Conservation (phyloP, 768 basidiomycete species). For the Macrolepiota fuliginosa region DNA sequence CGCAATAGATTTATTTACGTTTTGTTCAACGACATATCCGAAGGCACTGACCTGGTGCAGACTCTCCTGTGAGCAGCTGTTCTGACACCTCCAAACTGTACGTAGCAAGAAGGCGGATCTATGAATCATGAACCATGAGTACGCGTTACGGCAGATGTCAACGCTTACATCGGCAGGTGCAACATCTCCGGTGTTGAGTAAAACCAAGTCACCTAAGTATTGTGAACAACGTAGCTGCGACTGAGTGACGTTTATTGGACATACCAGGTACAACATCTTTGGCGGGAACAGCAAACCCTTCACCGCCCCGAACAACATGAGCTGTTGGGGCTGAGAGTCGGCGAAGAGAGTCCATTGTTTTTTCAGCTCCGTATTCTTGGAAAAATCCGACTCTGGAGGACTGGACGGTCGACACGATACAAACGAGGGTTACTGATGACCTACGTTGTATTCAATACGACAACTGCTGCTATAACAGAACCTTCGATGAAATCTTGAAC, state of each 20-base stretch:
- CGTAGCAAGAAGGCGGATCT: conserved; percentile 41
- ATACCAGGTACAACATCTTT: conserved; percentile 39
- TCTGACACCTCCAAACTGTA: conserved; percentile 50
- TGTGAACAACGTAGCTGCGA: no score
- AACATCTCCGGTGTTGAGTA: conserved; percentile 39
- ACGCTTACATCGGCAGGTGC: conserved; percentile 41
- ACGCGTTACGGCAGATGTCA: not conserved
- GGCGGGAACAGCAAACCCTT: conserved; percentile 37
- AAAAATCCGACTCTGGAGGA: conserved; percentile 37
- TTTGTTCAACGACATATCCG: no score
- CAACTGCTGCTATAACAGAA: conserved; percentile 46
- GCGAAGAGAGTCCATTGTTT: conserved; percentile 49
- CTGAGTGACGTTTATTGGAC: no score
- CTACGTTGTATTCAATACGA: conserved; percentile 39
- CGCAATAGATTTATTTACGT: no score
- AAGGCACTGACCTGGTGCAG: conserved; percentile 19
- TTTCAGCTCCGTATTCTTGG: conserved; percentile 47
- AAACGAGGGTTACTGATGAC: conserved; percentile 5
- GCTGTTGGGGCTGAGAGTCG: conserved; percentile 47
- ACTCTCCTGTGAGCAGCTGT: conserved; percentile 52
- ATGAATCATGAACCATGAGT: conserved; percentile 1
- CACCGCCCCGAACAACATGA: conserved; percentile 39
- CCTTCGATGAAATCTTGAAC: conserved; percentile 53
- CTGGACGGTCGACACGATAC: not conserved
- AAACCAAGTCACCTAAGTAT: conserved; percentile 26